A percentile compares a stretch with the other conserved stretches of the same genome.
Evolutionary conservation across 495 filamentous ascomycete species (phyloP).

Genomic region (Podospora didyma): DNA sequence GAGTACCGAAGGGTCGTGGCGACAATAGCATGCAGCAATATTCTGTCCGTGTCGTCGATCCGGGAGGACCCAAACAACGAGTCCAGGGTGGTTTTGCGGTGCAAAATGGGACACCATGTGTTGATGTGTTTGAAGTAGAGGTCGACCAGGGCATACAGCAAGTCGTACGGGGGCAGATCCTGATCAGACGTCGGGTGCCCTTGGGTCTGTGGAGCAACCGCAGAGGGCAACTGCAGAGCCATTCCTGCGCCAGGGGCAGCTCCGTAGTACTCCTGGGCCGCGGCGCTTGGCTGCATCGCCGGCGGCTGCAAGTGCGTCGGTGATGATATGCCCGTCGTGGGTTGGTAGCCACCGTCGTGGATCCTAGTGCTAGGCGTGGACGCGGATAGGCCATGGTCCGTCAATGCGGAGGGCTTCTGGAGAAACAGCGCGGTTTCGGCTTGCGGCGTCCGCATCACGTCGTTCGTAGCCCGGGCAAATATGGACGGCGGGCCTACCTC

Average conservation of each 20-base stretch:
- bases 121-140: conserved; percentile 90
- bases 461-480: conserved; percentile 29
- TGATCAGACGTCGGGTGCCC: conserved; percentile 54
- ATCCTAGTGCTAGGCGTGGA: conserved; percentile 23
- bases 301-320: conserved; percentile 31
- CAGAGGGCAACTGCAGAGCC: conserved; percentile 42
- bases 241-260: conserved; percentile 16
- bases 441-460: conserved; percentile 47
- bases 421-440: conserved; percentile 61
- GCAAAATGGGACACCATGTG: conserved; percentile 85
- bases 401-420: conserved; percentile 50
- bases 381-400: conserved; percentile 34
- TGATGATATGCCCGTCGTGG: conserved; percentile 33
- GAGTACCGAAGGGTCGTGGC: conserved; percentile 82
- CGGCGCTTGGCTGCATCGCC: conserved; percentile 22
- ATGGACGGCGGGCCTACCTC: conserved; percentile 34
- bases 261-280: conserved; percentile 46
- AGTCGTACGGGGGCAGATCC: conserved; percentile 79
- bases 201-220: conserved; percentile 33
- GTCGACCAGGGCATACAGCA: conserved; percentile 76
- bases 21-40: conserved; percentile 81
- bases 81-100: conserved; percentile 73
- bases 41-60: conserved; percentile 74
- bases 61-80: conserved; percentile 73
- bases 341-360: conserved; percentile 32